Evolutionary conservation across 2,329 filamentous ascomycete genomes (phyloP).

Genomic region (Sphaerulina vaccinii): DNA sequence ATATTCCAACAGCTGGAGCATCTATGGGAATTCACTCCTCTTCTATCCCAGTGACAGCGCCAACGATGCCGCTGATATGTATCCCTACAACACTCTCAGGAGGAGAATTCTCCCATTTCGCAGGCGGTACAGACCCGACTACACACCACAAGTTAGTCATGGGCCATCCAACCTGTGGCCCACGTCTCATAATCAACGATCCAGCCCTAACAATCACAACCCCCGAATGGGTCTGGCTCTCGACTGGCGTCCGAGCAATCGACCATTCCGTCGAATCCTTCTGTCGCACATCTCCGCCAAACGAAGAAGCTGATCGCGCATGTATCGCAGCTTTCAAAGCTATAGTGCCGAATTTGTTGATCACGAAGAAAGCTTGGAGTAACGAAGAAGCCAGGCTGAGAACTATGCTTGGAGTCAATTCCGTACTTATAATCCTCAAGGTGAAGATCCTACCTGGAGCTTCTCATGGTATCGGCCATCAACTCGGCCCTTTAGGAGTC

Average conservation of each 20-base stretch:
- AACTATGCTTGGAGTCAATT: conserved; percentile 51
- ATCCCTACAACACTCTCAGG: conserved; percentile 19
- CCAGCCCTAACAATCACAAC: conserved; percentile 53
- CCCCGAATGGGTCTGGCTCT: conserved; percentile 56
- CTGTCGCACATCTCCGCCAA: conserved; percentile 41
- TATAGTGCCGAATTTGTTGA: conserved; percentile 48
- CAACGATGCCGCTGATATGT: conserved; percentile 18
- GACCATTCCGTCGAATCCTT: conserved; percentile 59
- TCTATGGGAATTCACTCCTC: background rate
- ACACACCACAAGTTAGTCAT: conserved; percentile 20
- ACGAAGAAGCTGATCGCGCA: conserved; percentile 11
- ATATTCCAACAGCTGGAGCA: background rate
- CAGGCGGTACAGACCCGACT: conserved; percentile 40
- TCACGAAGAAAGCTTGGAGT: conserved; percentile 39
- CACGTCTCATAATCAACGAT: conserved; percentile 57
- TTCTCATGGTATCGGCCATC: conserved; percentile 46
- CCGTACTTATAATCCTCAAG: conserved; percentile 33
- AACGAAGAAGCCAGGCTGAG: conserved; percentile 47
- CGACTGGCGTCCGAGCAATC: conserved; percentile 57
- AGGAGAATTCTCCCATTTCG: conserved; percentile 38
- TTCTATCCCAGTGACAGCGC: background rate
- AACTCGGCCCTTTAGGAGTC: conserved; percentile 54
- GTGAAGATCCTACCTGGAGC: conserved; percentile 41
- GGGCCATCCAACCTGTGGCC: conserved; percentile 36
- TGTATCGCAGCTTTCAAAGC: conserved; percentile 43